These are phyloP conservation scores for Darksidea phi DNA, from an alignment of 495 filamentous ascomycete species.

Conservation along the genomic window DNA sequence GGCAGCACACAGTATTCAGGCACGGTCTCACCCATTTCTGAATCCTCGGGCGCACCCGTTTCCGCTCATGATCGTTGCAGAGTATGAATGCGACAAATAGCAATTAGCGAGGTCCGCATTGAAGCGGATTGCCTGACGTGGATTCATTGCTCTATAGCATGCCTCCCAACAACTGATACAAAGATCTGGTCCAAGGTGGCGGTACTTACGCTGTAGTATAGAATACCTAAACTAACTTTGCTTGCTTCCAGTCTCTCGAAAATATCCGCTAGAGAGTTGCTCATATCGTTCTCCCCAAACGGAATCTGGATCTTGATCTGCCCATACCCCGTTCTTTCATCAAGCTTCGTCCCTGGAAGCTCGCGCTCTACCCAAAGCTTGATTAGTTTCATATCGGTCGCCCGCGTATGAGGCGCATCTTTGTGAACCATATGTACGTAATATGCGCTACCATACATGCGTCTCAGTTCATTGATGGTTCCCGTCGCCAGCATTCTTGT, in stretches of 20 bases:
- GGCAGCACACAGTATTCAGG: too few species aligned
- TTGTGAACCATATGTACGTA: not conserved
- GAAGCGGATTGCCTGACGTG: too few species aligned
- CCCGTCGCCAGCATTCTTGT: slow-evolving; percentile 34
- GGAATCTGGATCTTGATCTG: not conserved
- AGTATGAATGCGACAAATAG: too few species aligned
- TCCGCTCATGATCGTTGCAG: too few species aligned
- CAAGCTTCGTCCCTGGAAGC: not conserved
- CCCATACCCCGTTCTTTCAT: not conserved
- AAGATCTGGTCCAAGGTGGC: not conserved
- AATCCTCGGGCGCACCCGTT: too few species aligned
- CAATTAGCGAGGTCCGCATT: too few species aligned
- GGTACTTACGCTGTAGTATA: not conserved
- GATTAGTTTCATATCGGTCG: not conserved
- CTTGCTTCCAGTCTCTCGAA: not conserved
- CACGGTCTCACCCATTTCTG: too few species aligned
- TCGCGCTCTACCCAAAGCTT: not conserved
- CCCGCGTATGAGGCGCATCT: not conserved
- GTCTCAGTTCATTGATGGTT: not conserved
- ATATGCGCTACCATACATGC: not conserved
- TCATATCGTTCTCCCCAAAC: not conserved
- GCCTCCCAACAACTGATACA: not conserved
- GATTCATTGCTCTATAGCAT: too few species aligned
- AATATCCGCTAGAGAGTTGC: not conserved
- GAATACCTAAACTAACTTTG: not conserved